These are phyloP conservation scores for Pseudozyma sp. DNA, from an alignment of 1,284 basidiomycete species.

Conservation along the genomic window DNA sequence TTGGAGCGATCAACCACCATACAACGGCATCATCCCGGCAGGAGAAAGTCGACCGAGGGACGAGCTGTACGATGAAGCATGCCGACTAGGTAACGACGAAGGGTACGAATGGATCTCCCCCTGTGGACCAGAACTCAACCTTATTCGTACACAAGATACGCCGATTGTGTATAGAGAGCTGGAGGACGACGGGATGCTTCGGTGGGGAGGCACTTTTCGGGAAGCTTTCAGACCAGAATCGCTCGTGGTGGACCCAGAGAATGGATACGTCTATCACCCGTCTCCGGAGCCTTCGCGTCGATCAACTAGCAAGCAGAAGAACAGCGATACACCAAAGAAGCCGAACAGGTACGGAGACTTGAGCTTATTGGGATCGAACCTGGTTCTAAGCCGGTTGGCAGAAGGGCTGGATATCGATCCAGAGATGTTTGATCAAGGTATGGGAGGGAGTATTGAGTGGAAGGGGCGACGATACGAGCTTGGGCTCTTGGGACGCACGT, in stretches of 20 bases:
- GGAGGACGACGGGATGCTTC: conserved; percentile 38
- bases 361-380: conserved; percentile 59
- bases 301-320: not conserved
- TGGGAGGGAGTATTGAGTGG: conserved; percentile 47
- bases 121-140: conserved; percentile 66
- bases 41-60: conserved; percentile 12
- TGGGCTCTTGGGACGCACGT: conserved; percentile 19
- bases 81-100: conserved; percentile 25
- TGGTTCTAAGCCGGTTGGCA: conserved; percentile 57
- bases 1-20: conserved; percentile 29
- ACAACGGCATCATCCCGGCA: conserved; percentile 23
- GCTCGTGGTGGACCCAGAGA: conserved; percentile 52
- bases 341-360: conserved; percentile 45
- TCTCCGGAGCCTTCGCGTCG: conserved; percentile 44
- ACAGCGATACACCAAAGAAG: not conserved
- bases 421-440: conserved; percentile 15
- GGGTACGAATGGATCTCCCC: conserved; percentile 65
- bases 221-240: conserved; percentile 51
- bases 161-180: conserved; percentile 67
- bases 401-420: conserved; percentile 53
- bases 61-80: conserved; percentile 14
- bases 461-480: conserved; percentile 25
- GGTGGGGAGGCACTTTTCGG: conserved; percentile 56
- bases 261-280: conserved; percentile 68
- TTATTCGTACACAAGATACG: conserved; percentile 62